Conservation (phyloP, 2,329 filamentous ascomycete genomes). For the Colletotrichum godetiae region DNA sequence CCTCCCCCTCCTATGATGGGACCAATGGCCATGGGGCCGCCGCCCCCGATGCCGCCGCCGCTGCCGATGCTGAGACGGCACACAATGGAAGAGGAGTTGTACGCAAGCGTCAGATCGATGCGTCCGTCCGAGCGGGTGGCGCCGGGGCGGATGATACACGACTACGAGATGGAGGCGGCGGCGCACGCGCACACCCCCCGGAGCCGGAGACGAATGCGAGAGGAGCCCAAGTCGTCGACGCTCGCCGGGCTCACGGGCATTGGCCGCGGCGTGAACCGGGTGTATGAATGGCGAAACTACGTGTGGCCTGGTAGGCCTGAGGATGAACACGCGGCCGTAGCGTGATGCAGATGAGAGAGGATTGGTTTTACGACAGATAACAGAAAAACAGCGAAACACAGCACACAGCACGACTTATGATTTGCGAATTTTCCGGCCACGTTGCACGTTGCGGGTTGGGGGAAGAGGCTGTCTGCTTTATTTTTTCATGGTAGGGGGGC, state of each 20-base stretch:
- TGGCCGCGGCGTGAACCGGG: conserved; percentile 58
- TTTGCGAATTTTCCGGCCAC: background rate
- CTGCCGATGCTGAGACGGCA: conserved; percentile 50
- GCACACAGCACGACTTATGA: conserved; percentile 15
- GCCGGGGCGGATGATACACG: conserved; percentile 41
- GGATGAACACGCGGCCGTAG: conserved; percentile 38
- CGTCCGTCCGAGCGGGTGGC: conserved; percentile 45
- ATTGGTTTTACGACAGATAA: background rate
- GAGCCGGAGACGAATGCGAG: conserved; percentile 40
- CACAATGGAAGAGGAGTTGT: conserved; percentile 54
- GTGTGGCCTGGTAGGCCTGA: conserved; percentile 57
- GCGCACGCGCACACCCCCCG: conserved; percentile 44
- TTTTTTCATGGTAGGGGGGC: background rate
- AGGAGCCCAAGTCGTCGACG: conserved; percentile 52
- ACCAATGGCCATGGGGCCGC: conserved; percentile 26
- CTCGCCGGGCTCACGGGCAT: conserved; percentile 60
- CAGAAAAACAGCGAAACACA: background rate
- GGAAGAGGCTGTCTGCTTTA: background rate
- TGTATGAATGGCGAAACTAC: conserved; percentile 61
- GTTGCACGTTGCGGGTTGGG: background rate
- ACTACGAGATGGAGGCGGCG: conserved; percentile 47
- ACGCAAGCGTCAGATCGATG: conserved; percentile 45
- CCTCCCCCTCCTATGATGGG: conserved; percentile 14
- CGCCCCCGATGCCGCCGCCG: conserved; percentile 45
- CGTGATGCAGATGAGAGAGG: conserved; percentile 15